Base-by-base conservation (phyloP, 768 basidiomycete species). In the Gymnopilus dilepis region DNA sequence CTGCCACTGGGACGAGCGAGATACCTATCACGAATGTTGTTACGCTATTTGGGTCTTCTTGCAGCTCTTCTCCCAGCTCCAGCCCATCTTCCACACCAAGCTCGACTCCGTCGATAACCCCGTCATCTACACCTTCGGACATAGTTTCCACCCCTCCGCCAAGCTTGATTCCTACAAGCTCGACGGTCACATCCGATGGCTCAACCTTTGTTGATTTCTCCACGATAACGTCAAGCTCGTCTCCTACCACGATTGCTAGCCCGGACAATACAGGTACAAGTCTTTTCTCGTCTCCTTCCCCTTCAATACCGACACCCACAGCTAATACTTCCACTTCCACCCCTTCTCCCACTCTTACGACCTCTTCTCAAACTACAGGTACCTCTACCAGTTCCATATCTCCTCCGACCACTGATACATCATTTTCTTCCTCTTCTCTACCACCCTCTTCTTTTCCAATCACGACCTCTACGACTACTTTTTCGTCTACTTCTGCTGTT, bases 21-120 rank as follows among this genome's bases (percentile, higher is more conserved):
- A 55, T 70, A 22, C 68, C 64, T 5, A 53, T 72, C 28, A 73
- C 72, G 43, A 60, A 22, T 42, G 30, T 62, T 9, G 56, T 59
- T 41, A 73, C 71, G 13, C 58, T 73, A 2, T 73, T 66, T 60
- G 67, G 70, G 17, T 65, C 69, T 13, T 67, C 69, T n/a, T 72
- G 72, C 59, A 61, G 64, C 31, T 67, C 58, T 21, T 55, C 64
- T 9, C 22, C 31, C 11, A 51, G 22, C 31, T 51, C 34, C n/a
- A 41, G 38, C 2, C 43, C 58, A 28, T 13, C 21, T 2, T 33
- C 38, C 8, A 54, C 59, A 5, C 58, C 56, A 9, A 43, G 63
- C 28, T 24, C 63, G 34, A 19, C 56, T 26, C 50, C 54, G 6
- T 30, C 53, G 21, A 41, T 61, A 21, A 56, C 58, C 0, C 47